These are phyloP conservation scores for Ustilago cynodontis DNA, from an alignment of 1,284 basidiomycete genomes.

Conservation along the genomic window DNA sequence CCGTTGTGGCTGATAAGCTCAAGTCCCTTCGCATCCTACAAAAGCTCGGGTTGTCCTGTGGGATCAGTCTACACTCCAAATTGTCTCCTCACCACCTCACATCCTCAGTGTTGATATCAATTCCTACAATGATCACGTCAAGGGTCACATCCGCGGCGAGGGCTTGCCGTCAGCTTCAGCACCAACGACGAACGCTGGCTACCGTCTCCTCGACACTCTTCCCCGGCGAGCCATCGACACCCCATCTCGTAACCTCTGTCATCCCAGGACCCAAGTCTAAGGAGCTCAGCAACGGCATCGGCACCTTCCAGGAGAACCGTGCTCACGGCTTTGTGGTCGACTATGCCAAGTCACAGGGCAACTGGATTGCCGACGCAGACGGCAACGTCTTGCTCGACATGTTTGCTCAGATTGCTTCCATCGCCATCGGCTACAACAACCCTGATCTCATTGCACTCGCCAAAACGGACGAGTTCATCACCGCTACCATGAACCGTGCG, in stretches of 20 bases:
- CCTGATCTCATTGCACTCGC: slow-evolving; percentile 70
- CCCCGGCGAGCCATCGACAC: slow-evolving; percentile 61
- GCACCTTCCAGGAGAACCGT: slow-evolving; percentile 71
- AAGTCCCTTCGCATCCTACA: neutral
- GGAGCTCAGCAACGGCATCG: slow-evolving; percentile 65
- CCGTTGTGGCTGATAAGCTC: neutral
- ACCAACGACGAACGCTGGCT: slow-evolving; percentile 35
- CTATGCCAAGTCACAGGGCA: slow-evolving; percentile 68
- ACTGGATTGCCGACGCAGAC: slow-evolving; percentile 74
- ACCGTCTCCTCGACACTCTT: slow-evolving; percentile 54
- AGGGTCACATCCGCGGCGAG: slow-evolving; percentile 17
- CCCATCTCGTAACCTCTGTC: slow-evolving; percentile 50
- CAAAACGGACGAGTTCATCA: slow-evolving; percentile 70
- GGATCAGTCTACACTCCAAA: neutral
- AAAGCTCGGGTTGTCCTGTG: neutral
- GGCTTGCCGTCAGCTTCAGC: slow-evolving; percentile 21
- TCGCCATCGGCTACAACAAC: slow-evolving; percentile 72
- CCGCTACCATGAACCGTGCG: slow-evolving; percentile 72
- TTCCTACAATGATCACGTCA: slow-evolving; percentile 28
- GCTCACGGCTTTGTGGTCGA: slow-evolving; percentile 71
- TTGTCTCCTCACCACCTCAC: neutral
- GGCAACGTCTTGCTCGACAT: slow-evolving; percentile 74
- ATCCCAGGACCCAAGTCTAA: slow-evolving; percentile 69
- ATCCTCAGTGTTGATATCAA: neutral
- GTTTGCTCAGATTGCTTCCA: slow-evolving; percentile 73